phyloP scores from a whole-genome alignment of 176 grass and related monocot species.

The Saccharum spontaneum region DNA sequence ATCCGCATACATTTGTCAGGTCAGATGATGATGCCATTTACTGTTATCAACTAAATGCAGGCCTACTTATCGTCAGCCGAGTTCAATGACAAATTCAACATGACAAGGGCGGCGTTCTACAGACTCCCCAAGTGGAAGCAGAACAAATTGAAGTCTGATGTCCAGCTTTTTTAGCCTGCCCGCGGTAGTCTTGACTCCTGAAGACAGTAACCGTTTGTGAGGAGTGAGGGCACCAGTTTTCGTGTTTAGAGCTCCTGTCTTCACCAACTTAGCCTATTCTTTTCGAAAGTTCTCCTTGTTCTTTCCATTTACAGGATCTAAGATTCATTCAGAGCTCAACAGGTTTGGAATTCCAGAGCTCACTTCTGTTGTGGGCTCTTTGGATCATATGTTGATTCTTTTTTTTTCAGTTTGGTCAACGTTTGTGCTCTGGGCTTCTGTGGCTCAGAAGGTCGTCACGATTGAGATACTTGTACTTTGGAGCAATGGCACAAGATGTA shows the following conservation, averaged over 20 bases:
- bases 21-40: constrained; percentile 12
- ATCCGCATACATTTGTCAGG: background rate
- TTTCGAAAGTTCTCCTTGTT: background rate
- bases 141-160: constrained; percentile 67
- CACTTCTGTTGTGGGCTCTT: too few relatives aligned
- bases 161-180: constrained; percentile 66
- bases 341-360: too few relatives aligned
- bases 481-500: too few relatives aligned
- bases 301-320: too few relatives aligned
- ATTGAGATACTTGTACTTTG: too few relatives aligned
- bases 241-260: background rate
- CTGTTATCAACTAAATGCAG: constrained; percentile 40
- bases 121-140: constrained; percentile 92
- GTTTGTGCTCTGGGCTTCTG: too few relatives aligned
- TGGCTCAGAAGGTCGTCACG: too few relatives aligned
- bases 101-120: constrained; percentile 65
- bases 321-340: too few relatives aligned
- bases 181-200: background rate
- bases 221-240: constrained; percentile 19
- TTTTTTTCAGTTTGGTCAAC: too few relatives aligned
- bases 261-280: background rate
- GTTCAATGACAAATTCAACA: constrained; percentile 12
- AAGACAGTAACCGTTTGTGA: constrained; percentile 18
- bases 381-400: too few relatives aligned
- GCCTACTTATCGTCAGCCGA: constrained; percentile 57